Evolutionary conservation across 1,284 basidiomycete species (phyloP), one percentile per base, ranked within the genome.

Genomic region (Ganoderma lucidum): DNA sequence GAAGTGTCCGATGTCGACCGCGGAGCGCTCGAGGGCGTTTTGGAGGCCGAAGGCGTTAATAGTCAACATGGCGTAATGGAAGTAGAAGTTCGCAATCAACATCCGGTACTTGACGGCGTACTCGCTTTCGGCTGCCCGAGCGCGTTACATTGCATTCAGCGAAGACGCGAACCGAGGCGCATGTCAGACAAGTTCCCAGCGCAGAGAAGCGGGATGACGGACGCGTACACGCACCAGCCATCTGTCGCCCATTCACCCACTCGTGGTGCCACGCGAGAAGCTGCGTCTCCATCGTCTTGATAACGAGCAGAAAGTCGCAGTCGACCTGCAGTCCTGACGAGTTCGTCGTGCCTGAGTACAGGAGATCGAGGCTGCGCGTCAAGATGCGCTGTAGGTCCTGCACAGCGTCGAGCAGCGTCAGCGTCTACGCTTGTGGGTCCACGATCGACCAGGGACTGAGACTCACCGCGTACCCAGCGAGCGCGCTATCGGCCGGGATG

Each of bases 11-110:
- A 95, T 92, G 77, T 96, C 90, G 62, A 93, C 82, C 0, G 86
- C 82, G 14, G 88, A 86, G 17, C 87, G 86, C 79, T 97, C 96
- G 65, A 98, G 83, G 3, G 97, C 94, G 77, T 97, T 95, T 80
- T 99, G 96, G 66, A 99, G 85, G 2, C 97, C 96, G 75, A 98
- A 99, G 8, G 96, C 97, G 79, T 98, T 97, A 74, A 98, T 84
- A 30, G 96, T 93, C 59, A 97, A 86, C 79, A 92, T 90, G 39
- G 92, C 90, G 78, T 97, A 97, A 78, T 94, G 88, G 81, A 88
- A 93, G 79, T 94, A 96, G 78, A 96, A 96, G 72, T 88, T 84
- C 23, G 88, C 86, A 58, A 90, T 89, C 55, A 87, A 80, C 58
- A 79, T 78, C 66, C 84, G 82, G 79, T 93, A 91, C 64, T 87